A percentile compares a stretch with the other conserved stretches of the same genome.
phyloP scores from a whole-genome alignment of 306 rosid species.

The Albizia julibrissin region DNA sequence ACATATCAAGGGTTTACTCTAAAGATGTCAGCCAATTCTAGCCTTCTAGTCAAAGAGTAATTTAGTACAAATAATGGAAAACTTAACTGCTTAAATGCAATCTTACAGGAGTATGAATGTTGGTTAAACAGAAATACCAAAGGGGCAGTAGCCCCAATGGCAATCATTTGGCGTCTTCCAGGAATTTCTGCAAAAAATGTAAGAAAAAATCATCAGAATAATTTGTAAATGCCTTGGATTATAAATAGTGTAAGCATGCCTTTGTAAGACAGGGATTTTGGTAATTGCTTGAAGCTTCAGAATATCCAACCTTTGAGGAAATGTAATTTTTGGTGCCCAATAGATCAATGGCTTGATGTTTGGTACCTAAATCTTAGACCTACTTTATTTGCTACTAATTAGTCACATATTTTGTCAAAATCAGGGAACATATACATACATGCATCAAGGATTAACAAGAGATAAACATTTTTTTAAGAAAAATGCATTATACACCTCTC shows the following conservation, averaged over 20 bases:
- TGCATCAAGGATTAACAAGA: background rate
- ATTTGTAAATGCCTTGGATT: background rate
- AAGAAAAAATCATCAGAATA: constrained; percentile 7
- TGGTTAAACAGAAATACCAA: constrained; percentile 63
- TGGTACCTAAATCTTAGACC: background rate
- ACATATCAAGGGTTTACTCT: constrained; percentile 86
- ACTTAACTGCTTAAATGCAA: constrained; percentile 39
- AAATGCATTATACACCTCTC: background rate
- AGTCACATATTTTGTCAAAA: background rate
- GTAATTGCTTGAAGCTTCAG: background rate
- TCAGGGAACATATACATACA: background rate
- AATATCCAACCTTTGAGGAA: background rate
- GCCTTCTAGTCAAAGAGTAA: constrained; percentile 23
- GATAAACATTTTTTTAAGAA: background rate
- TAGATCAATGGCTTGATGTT: background rate
- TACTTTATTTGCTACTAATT: background rate
- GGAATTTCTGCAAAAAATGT: constrained; percentile 63
- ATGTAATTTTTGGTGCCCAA: background rate
- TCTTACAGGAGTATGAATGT: constrained; percentile 78
- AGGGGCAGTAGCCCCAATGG: constrained; percentile 61
- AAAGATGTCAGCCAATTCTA: constrained; percentile 55
- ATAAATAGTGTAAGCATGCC: background rate
- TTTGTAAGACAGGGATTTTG: background rate
- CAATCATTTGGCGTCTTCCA: constrained; percentile 78
- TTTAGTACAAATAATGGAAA: constrained; percentile 22